Evolutionary conservation across 163 green algal genomes (phyloP).

Genomic region (Chloromonas sp.): DNA sequence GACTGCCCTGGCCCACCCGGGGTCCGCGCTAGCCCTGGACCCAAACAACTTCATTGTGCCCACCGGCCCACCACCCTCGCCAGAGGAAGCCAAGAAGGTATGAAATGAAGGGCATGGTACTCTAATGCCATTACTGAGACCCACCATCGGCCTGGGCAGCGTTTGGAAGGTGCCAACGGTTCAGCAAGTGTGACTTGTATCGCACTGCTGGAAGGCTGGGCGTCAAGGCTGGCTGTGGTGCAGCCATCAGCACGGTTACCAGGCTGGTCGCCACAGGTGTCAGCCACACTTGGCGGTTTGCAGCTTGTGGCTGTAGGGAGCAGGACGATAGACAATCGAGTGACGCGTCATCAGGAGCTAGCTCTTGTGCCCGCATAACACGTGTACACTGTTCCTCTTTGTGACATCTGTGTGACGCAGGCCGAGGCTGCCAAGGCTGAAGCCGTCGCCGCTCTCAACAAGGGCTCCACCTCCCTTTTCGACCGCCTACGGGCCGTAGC

Average conservation of each 20-base stretch:
- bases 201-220: neutral
- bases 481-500: conserved; percentile 23
- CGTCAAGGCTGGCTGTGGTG: neutral
- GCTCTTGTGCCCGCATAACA: no score
- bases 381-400: neutral
- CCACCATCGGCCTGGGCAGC: neutral
- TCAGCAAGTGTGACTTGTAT: neutral
- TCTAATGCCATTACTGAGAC: no score
- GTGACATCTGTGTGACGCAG: neutral
- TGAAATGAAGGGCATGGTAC: neutral
- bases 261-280: no score
- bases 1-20: conserved; percentile 39
- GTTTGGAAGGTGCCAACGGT: no score
- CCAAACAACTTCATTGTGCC: conserved; percentile 49
- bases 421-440: neutral
- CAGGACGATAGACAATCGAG: no score
- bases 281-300: no score
- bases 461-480: conserved; percentile 16
- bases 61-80: neutral
- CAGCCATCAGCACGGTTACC: no score
- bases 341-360: no score
- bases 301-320: no score
- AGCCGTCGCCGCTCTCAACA: conserved; percentile 2
- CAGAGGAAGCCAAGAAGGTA: neutral
- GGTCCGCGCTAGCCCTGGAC: conserved; percentile 36